Evolutionary conservation across 202 grass and related monocot species (phyloP), one percentile per base, ranked within the genome.

Genomic region (Eragrostis tef): DNA sequence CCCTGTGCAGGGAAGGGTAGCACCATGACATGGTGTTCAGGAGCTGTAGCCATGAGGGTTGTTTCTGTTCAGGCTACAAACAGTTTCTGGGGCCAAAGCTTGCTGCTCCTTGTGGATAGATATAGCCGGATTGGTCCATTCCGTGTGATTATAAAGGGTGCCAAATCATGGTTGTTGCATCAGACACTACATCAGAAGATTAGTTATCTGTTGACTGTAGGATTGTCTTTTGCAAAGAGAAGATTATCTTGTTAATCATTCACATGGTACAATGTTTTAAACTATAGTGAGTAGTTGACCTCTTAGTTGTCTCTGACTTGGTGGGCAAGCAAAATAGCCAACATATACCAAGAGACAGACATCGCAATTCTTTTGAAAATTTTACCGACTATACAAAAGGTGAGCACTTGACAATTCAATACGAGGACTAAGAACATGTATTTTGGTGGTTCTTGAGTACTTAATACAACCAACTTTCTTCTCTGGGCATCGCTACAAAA

Each of bases 1-100:
- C 90, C 84, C 67, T 89, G 90, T 54, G 80, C 87, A 22, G 84
- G 87, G 25, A 89, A 79, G 6, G 84, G 90, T 3, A 89, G 52
- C 48, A 87, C 76, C 62, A 92, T 72, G 25, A 81, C 77, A 87
- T 78, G 90, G 61, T 49, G 78, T 50, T 81, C 41, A 64, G 65
- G 1, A 65, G 19, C 15, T 41, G 50, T 5, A 24, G 58, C 60
- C 77, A 85, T 85, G 52, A 60, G 13, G 58, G 12, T 6, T 41
- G 51, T 78, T 20, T 62, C 49, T 59, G 20, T 27, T 11, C 20
- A 54, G 19, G 16, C 67, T 61, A 63, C 43, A 24, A 47, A 47
- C 22, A 74, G n/a, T 24, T 45, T 78, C 27, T 58, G 50, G 49
- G 27, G 5, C 29, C 47, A 72, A 24, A 77, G 15, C 13, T 22